Conservation (phyloP, 2,329 filamentous ascomycete species). For the Lachnellula suecica region DNA sequence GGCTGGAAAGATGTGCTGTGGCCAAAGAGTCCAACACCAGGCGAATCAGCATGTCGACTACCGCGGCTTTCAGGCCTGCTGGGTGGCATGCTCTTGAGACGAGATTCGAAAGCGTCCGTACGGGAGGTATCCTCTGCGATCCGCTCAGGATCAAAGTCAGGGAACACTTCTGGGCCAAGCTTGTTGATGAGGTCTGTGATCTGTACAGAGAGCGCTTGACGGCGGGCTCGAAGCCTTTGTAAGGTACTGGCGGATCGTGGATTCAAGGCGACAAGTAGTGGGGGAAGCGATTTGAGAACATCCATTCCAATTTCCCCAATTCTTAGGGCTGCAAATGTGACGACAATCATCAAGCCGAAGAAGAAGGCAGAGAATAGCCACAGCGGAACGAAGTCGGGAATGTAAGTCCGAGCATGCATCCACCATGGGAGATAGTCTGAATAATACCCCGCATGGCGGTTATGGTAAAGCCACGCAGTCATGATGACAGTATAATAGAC, state of each 20-base stretch:
- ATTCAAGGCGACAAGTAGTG: conserved; percentile 80
- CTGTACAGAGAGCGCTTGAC: conserved; percentile 73
- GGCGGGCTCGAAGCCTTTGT: conserved; percentile 69
- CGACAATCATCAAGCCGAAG: conserved; percentile 77
- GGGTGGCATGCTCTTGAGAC: conserved; percentile 18
- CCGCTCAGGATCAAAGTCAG: conserved; percentile 84
- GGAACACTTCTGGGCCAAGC: conserved; percentile 91
- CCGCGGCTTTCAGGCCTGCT: conserved; percentile 37
- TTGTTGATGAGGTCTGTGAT: conserved; percentile 94
- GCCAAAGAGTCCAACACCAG: conserved; percentile 63
- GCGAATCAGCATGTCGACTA: conserved; percentile 47
- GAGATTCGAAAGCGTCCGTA: conserved; percentile 23
- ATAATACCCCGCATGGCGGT: background rate
- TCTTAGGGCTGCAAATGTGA: conserved; percentile 89
- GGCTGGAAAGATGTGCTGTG: conserved; percentile 73
- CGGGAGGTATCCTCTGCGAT: conserved; percentile 59
- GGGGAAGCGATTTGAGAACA: conserved; percentile 90
- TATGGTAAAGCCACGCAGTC: background rate
- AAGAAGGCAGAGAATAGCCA: conserved; percentile 75
- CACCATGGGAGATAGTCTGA: background rate
- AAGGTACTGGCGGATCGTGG: conserved; percentile 84
- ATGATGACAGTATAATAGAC: conserved; percentile 67
- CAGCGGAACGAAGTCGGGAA: conserved; percentile 77
- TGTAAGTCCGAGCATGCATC: conserved; percentile 37
- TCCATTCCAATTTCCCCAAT: conserved; percentile 99